Conservation (phyloP, 208 protist species). For the Acanthamoeba castellanii region DNA sequence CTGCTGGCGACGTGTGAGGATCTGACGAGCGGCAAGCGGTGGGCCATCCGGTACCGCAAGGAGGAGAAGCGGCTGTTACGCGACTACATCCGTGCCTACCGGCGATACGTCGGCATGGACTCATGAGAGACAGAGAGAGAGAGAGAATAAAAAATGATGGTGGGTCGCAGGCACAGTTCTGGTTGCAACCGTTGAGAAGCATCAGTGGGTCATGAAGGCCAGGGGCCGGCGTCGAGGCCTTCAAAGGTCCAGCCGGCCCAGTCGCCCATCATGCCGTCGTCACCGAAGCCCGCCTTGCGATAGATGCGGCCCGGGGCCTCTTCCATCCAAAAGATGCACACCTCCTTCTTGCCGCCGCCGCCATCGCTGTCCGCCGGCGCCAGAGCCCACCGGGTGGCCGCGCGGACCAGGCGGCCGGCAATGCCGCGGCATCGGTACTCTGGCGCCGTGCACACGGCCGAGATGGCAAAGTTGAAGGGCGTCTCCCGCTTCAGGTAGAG, state of each 20-base stretch:
- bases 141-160: no score
- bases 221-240: not conserved
- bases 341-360: not conserved
- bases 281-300: not conserved
- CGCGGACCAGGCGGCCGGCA: not conserved
- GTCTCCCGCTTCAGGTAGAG: slow-evolving; percentile 9
- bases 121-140: no score
- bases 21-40: no score
- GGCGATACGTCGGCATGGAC: no score
- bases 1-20: no score
- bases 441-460: not conserved
- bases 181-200: no score
- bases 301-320: not conserved
- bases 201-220: not conserved
- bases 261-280: not conserved
- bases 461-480: slow-evolving; percentile 21
- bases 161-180: no score
- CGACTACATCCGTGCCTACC: no score
- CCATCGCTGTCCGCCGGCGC: not conserved
- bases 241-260: slow-evolving; percentile 18
- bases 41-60: no score
- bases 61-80: no score
- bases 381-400: not conserved
- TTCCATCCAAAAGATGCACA: not conserved
- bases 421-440: not conserved